Evolutionary conservation across 2,329 filamentous ascomycete genomes (phyloP).

Genomic region (Dactylellina sp.): DNA sequence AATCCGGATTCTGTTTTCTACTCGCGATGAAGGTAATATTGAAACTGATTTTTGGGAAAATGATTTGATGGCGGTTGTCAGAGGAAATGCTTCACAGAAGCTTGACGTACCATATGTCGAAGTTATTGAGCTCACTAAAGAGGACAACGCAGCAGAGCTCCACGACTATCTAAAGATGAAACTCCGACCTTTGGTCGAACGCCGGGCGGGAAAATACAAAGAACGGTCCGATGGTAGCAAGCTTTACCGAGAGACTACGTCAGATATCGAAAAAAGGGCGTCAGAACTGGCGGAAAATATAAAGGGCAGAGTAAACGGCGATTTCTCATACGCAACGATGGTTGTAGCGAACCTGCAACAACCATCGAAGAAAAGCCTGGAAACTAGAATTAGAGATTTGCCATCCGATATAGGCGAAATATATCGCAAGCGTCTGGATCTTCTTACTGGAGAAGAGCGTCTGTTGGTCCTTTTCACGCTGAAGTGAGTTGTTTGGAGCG

Average conservation of each 20-base stretch:
- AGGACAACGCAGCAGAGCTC: constrained; percentile 14
- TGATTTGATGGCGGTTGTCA: not conserved
- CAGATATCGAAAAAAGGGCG: not conserved
- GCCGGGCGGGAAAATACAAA: constrained; percentile 12
- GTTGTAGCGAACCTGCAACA: constrained; percentile 31
- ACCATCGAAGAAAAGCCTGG: constrained; percentile 27
- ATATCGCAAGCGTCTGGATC: constrained; percentile 18
- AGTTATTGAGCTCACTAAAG: constrained; percentile 5
- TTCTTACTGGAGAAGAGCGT: constrained; percentile 24
- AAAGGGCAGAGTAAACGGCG: constrained; percentile 27
- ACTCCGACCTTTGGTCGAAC: constrained; percentile 14
- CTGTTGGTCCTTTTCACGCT: constrained; percentile 28
- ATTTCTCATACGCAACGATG: constrained; percentile 34
- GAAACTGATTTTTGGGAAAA: constrained; percentile 16
- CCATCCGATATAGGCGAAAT: constrained; percentile 11
- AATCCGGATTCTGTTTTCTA: constrained; percentile 15
- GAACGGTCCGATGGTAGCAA: not conserved
- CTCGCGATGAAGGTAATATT: constrained; percentile 12
- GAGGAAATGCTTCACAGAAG: not conserved
- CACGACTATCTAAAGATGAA: constrained; percentile 15
- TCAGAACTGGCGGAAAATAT: constrained; percentile 12
- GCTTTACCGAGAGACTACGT: not conserved
- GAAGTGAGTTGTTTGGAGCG: constrained; percentile 29
- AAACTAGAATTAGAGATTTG: constrained; percentile 22
- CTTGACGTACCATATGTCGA: not conserved